Percentiles rank a stretch among this genome's conserved stretches.
Evolutionary conservation across 352 stramenopile species (phyloP).

Genomic region (Globisporangium nunn): DNA sequence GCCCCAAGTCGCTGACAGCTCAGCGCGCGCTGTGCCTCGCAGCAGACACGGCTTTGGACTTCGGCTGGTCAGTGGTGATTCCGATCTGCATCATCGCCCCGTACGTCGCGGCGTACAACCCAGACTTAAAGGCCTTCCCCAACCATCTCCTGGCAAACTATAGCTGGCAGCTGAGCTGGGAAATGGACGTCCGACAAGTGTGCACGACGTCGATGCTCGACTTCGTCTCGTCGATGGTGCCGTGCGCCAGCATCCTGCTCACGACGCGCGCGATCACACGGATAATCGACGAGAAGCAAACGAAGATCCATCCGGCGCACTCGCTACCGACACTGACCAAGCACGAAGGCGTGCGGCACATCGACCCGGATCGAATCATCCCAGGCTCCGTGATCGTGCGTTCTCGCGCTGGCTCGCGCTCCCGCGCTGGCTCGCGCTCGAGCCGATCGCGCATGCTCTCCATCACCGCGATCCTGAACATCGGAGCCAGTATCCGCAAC

Average conservation of each 20-base stretch:
- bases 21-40: constrained; percentile 18
- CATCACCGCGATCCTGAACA: too few relatives aligned
- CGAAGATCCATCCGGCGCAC: neutral
- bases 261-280: constrained; percentile 3
- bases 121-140: neutral
- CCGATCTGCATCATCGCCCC: constrained; percentile 18
- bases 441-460: too few relatives aligned
- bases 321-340: neutral
- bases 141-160: neutral
- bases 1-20: constrained; percentile 12
- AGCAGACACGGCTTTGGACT: constrained; percentile 20
- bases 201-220: constrained; percentile 7
- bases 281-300: constrained; percentile 10
- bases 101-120: constrained; percentile 11
- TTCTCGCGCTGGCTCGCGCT: too few relatives aligned
- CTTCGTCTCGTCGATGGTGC: constrained; percentile 4
- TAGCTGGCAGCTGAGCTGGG: constrained; percentile 3
- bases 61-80: constrained; percentile 22
- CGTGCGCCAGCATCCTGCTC: constrained; percentile 7
- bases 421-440: too few relatives aligned
- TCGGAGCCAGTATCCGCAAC: too few relatives aligned
- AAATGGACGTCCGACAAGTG: constrained; percentile 9
- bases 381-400: too few relatives aligned
- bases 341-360: neutral
- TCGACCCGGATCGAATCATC: neutral